Percentiles rank a stretch among this genome's conserved stretches.
These are phyloP conservation scores for Gonapodya prolifera DNA, from an alignment of 192 early-diverging fungal species.

Conservation along the genomic window DNA sequence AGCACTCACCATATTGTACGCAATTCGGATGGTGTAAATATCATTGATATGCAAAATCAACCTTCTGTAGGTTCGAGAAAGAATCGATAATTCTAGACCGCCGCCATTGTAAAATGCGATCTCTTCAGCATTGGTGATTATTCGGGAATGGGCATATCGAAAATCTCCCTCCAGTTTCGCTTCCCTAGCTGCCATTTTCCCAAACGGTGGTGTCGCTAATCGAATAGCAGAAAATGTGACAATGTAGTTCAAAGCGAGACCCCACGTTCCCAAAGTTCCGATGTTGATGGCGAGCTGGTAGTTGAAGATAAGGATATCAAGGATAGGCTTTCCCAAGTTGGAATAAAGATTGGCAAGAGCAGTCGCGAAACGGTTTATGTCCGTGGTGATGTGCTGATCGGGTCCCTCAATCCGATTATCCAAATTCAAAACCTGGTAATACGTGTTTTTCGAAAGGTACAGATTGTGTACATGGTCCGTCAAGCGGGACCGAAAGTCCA, in stretches of 20 bases:
- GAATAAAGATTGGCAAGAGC: slow-evolving; percentile 59
- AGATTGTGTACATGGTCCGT: slow-evolving; percentile 23
- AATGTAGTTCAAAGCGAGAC: slow-evolving; percentile 22
- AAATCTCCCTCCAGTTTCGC: slow-evolving; percentile 35
- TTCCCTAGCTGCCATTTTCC: slow-evolving; percentile 29
- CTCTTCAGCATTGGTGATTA: slow-evolving; percentile 36
- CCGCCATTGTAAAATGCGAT: slow-evolving; percentile 35
- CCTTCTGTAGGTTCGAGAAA: slow-evolving; percentile 26
- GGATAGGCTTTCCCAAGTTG: slow-evolving; percentile 59
- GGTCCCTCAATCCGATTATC: slow-evolving; percentile 29
- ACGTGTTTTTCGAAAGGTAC: slow-evolving; percentile 24
- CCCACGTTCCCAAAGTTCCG: slow-evolving; percentile 22
- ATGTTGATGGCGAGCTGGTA: slow-evolving; percentile 44
- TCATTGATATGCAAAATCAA: slow-evolving; percentile 39
- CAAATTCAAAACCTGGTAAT: slow-evolving; percentile 30
- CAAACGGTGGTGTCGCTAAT: slow-evolving; percentile 29
- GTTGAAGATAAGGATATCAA: slow-evolving; percentile 62
- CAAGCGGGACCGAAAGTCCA: slow-evolving; percentile 24
- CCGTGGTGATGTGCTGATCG: slow-evolving; percentile 25
- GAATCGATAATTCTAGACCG: slow-evolving; percentile 23
- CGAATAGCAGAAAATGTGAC: slow-evolving; percentile 21
- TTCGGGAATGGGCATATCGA: slow-evolving; percentile 21
- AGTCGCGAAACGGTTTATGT: slow-evolving; percentile 59
- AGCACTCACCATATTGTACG: slow-evolving; percentile 33
- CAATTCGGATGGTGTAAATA: slow-evolving; percentile 36